Conservation (phyloP, 2,329 filamentous ascomycete species). For the Aspergillus transmontanensis region DNA sequence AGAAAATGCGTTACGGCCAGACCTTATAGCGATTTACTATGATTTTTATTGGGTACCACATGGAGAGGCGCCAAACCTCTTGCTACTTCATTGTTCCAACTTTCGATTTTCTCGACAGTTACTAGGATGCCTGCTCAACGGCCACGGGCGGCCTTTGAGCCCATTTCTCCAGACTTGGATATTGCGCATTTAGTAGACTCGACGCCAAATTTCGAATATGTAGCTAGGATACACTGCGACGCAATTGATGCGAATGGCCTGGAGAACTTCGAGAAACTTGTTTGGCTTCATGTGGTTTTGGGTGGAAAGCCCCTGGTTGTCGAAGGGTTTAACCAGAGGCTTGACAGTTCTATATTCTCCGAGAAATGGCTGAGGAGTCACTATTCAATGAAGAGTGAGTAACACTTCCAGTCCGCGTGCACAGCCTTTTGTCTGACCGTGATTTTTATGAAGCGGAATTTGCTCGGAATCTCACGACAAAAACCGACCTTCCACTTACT, state of each 20-base stretch:
- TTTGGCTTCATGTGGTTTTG: constrained; percentile 78
- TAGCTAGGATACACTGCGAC: constrained; percentile 74
- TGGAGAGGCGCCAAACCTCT: neutral
- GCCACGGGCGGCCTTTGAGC: constrained; percentile 87
- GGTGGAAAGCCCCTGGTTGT: constrained; percentile 88
- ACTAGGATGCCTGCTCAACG: constrained; percentile 73
- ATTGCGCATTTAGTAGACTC: constrained; percentile 73
- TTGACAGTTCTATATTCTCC: constrained; percentile 79
- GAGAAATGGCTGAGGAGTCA: constrained; percentile 77
- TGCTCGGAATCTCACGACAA: constrained; percentile 76
- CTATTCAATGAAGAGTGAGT: constrained; percentile 75
- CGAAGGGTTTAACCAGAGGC: constrained; percentile 76
- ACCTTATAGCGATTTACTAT: neutral
- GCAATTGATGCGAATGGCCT: constrained; percentile 77
- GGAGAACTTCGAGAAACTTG: constrained; percentile 81
- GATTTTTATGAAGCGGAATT: constrained; percentile 65
- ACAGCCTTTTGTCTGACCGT: constrained; percentile 19
- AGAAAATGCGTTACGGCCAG: neutral
- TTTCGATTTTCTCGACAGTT: neutral
- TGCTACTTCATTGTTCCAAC: neutral
- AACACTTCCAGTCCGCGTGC: neutral
- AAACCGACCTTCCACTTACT: constrained; percentile 77
- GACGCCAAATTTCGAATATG: constrained; percentile 84
- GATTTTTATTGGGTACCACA: neutral
- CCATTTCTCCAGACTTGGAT: constrained; percentile 83